A percentile compares a stretch with the other conserved stretches of the same genome.
Conservation (phyloP, 495 filamentous ascomycete species). For the Penicillium nucicola region DNA sequence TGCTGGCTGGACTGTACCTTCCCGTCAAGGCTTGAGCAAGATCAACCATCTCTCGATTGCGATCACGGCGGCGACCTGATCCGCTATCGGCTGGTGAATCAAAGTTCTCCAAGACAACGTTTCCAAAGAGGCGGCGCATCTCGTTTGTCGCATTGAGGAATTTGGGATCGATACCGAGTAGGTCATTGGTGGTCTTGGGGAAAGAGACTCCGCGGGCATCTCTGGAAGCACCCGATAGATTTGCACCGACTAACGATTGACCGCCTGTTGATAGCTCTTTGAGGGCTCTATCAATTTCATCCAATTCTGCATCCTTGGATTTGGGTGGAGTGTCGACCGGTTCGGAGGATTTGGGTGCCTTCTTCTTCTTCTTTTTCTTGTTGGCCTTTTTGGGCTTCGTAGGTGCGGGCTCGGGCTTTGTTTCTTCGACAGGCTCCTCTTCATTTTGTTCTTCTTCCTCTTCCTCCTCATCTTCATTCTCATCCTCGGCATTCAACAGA, state of each 20-base stretch:
- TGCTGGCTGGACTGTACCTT: constrained; percentile 51
- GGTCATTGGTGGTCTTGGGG: constrained; percentile 41
- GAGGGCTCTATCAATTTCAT: constrained; percentile 84
- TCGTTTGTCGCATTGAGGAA: constrained; percentile 86
- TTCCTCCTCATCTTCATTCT: constrained; percentile 66
- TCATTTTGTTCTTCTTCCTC: constrained; percentile 34
- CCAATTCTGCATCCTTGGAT: constrained; percentile 43
- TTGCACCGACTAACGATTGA: constrained; percentile 10
- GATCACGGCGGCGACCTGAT: constrained; percentile 48
- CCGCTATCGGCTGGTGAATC: constrained; percentile 53
- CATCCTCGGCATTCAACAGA: constrained; percentile 51
- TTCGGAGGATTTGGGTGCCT: constrained; percentile 20
- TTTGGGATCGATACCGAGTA: constrained; percentile 72
- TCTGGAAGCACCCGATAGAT: constrained; percentile 19
- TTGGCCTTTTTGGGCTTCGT: constrained; percentile 41
- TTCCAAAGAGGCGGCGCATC: constrained; percentile 91
- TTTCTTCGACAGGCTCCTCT: constrained; percentile 24
- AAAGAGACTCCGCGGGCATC: constrained; percentile 43
- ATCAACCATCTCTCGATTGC: constrained; percentile 57
- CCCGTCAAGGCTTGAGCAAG: constrained; percentile 69
- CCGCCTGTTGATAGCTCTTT: constrained; percentile 52
- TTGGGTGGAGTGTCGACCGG: constrained; percentile 7
- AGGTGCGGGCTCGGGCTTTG: constrained; percentile 14
- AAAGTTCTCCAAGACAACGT: constrained; percentile 66
- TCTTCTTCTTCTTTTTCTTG: constrained; percentile 50